phyloP scores from a whole-genome alignment of 2,329 filamentous ascomycete species.

The Monosporascus sp. region DNA sequence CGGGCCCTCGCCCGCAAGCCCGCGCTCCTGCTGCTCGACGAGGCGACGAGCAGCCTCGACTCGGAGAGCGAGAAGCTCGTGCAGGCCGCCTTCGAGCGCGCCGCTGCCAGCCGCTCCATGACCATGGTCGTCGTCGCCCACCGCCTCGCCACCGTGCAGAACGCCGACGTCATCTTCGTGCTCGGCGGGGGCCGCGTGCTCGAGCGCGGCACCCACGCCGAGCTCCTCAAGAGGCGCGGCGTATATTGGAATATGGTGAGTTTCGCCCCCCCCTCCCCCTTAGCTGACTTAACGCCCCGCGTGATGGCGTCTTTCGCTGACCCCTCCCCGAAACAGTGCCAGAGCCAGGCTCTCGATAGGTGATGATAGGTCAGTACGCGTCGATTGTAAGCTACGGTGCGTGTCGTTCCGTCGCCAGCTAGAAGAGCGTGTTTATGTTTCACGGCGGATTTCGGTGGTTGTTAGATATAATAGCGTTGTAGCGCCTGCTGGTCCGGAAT shows the following conservation, averaged over 20 bases:
- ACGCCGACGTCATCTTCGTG: slow-evolving; percentile 76
- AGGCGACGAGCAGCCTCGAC: slow-evolving; percentile 67
- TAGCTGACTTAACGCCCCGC: not conserved
- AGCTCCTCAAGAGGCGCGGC: slow-evolving; percentile 46
- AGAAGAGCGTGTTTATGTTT: too few relatives aligned
- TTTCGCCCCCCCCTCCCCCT: slow-evolving; percentile 3
- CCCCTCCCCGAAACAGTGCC: slow-evolving; percentile 37
- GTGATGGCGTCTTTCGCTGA: slow-evolving; percentile 10
- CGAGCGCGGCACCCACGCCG: slow-evolving; percentile 48
- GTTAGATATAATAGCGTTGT: too few relatives aligned
- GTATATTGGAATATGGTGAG: slow-evolving; percentile 55
- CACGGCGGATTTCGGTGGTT: too few relatives aligned
- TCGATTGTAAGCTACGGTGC: too few relatives aligned
- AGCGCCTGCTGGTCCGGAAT: too few relatives aligned
- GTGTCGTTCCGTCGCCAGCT: too few relatives aligned
- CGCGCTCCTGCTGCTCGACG: slow-evolving; percentile 62
- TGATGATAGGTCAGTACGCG: slow-evolving; percentile 16
- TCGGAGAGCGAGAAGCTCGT: slow-evolving; percentile 52
- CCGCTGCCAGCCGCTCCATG: slow-evolving; percentile 56
- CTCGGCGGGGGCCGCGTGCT: slow-evolving; percentile 60
- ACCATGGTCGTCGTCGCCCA: slow-evolving; percentile 76
- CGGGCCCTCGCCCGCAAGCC: slow-evolving; percentile 64
- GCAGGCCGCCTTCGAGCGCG: slow-evolving; percentile 63
- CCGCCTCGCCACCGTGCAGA: slow-evolving; percentile 69
- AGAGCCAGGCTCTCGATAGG: slow-evolving; percentile 53